A percentile compares a stretch with the other conserved stretches of the same genome.
These are phyloP conservation scores for Sarocladium kiliense DNA, from an alignment of 2,329 filamentous ascomycete species.

Conservation along the genomic window DNA sequence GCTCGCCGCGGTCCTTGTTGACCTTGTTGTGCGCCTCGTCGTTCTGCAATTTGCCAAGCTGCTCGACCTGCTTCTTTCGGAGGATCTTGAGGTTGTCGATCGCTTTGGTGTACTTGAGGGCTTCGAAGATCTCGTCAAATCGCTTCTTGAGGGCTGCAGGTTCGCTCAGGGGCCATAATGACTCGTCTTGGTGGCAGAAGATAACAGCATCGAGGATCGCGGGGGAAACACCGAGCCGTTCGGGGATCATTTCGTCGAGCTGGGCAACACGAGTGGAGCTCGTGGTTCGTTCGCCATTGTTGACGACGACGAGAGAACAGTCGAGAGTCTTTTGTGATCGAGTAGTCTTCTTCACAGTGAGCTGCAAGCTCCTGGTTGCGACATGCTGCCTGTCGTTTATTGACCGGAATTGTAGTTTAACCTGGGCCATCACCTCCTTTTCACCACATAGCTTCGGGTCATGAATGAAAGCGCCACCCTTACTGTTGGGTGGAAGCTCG, in stretches of 20 bases:
- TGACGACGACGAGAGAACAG: conserved; percentile 67
- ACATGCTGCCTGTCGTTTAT: conserved; percentile 77
- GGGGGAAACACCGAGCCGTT: conserved; percentile 81
- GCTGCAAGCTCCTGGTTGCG: conserved; percentile 75
- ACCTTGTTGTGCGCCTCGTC: conserved; percentile 73
- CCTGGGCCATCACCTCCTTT: conserved; percentile 83
- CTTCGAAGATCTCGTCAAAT: conserved; percentile 98
- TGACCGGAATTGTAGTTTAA: conserved; percentile 81
- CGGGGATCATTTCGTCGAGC: conserved; percentile 77
- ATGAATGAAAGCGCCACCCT: conserved; percentile 88
- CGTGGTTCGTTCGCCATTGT: conserved; percentile 72
- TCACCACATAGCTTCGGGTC: conserved; percentile 90
- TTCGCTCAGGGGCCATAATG: conserved; percentile 92
- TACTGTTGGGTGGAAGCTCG: conserved; percentile 85
- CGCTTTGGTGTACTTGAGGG: conserved; percentile 92
- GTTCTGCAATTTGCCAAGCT: conserved; percentile 67
- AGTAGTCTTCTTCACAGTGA: conserved; percentile 77
- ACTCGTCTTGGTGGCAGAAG: conserved; percentile 98
- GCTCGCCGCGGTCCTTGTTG: conserved; percentile 80
- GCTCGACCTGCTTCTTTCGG: conserved; percentile 74
- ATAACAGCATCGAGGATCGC: conserved; percentile 93
- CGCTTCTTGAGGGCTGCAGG: conserved; percentile 81
- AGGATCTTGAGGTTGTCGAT: conserved; percentile 91
- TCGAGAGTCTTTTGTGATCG: conserved; percentile 81
- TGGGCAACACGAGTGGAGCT: conserved; percentile 78